phyloP scores from a whole-genome alignment of 441 rosid genomes.

The Pelargonium exstipulatum region DNA sequence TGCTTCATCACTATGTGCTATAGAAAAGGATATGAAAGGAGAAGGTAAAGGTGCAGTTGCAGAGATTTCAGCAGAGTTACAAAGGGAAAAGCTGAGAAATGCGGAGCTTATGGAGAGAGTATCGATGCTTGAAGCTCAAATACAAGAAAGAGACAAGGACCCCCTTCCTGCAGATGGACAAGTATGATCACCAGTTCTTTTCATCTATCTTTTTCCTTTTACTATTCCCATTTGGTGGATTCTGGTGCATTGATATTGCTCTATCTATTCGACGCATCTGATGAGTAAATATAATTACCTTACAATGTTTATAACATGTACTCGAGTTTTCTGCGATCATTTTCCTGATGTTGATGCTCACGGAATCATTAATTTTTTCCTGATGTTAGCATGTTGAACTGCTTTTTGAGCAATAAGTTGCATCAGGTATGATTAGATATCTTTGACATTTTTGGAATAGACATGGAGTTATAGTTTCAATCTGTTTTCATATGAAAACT shows the following conservation, averaged over 20 bases:
- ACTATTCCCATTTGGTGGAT: neutral
- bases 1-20: conserved; percentile 40
- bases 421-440: too few relatives aligned
- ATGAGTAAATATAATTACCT: too few relatives aligned
- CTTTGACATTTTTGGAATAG: neutral
- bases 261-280: neutral
- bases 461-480: neutral
- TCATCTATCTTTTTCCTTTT: conserved; percentile 4
- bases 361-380: neutral
- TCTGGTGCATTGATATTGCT: neutral
- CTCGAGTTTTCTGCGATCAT: neutral
- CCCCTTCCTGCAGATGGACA: conserved; percentile 23
- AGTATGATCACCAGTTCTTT: conserved; percentile 26
- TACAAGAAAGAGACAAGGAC: conserved; percentile 30
- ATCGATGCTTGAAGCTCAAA: conserved; percentile 47
- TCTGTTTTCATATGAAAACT: too few relatives aligned
- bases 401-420: too few relatives aligned
- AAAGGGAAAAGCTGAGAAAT: conserved; percentile 46
- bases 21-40: conserved; percentile 37
- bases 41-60: conserved; percentile 30
- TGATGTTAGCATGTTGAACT: neutral
- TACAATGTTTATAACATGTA: too few relatives aligned
- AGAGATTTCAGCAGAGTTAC: conserved; percentile 42
- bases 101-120: conserved; percentile 45
- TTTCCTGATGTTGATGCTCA: neutral